These are phyloP conservation scores for Zoysia matrella DNA, from an alignment of 202 grass and related monocot genomes.

Conservation along the genomic window DNA sequence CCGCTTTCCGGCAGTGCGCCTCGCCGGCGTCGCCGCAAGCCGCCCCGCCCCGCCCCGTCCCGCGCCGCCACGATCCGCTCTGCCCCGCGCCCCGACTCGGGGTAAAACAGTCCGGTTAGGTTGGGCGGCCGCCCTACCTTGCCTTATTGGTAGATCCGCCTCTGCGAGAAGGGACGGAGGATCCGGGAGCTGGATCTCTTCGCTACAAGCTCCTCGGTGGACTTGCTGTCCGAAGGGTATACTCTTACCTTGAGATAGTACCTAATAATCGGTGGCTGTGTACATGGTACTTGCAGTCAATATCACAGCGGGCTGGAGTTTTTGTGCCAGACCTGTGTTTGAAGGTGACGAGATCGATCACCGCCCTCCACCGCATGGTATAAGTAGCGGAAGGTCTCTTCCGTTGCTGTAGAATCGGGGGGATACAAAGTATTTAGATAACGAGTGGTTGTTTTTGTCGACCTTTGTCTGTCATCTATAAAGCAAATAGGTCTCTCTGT, in stretches of 20 bases:
- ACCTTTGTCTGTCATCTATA: constrained; percentile 63
- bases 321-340: constrained; percentile 62
- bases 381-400: constrained; percentile 19
- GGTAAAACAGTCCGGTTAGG: too few relatives aligned
- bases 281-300: constrained; percentile 43
- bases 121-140: too few relatives aligned
- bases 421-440: constrained; percentile 33
- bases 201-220: constrained; percentile 90
- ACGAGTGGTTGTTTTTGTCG: neutral
- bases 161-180: constrained; percentile 79
- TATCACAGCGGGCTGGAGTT: constrained; percentile 67
- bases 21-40: too few relatives aligned
- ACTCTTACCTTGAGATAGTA: neutral
- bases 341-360: constrained; percentile 68
- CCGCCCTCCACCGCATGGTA: constrained; percentile 12
- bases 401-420: constrained; percentile 44
- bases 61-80: too few relatives aligned
- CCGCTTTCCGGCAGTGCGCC: too few relatives aligned
- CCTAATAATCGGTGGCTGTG: neutral
- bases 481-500: constrained; percentile 80
- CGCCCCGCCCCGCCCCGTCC: too few relatives aligned
- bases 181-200: constrained; percentile 80
- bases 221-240: constrained; percentile 79
- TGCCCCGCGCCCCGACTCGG: too few relatives aligned
- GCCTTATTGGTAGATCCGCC: too few relatives aligned